phyloP scores from a whole-genome alignment of 2,329 filamentous ascomycete genomes.

The Beauveria sp. region DNA sequence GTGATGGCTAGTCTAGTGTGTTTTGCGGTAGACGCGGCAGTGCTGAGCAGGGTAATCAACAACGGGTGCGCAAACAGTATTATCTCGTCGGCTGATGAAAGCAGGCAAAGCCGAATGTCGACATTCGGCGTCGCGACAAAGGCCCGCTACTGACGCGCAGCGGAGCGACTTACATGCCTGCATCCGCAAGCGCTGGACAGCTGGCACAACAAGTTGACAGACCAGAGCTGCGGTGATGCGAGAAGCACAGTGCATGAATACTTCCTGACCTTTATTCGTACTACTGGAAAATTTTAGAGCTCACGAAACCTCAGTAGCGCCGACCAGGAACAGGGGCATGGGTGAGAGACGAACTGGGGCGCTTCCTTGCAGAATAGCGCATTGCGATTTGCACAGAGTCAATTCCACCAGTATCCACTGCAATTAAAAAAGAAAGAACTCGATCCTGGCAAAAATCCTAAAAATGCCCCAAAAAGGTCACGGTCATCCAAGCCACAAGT shows the following conservation, averaged over 20 bases:
- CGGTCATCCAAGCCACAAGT: background rate
- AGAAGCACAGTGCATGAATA: background rate
- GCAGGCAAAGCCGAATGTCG: background rate
- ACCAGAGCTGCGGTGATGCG: background rate
- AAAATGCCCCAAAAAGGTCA: background rate
- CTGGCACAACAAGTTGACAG: background rate
- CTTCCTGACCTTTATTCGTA: too few relatives aligned
- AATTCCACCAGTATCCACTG: conserved; percentile 9
- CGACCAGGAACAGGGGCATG: background rate
- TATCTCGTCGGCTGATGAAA: background rate
- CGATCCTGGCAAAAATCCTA: background rate
- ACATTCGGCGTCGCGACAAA: background rate
- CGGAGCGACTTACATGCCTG: background rate
- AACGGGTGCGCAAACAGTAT: background rate
- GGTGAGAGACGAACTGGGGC: background rate
- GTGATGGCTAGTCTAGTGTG: background rate
- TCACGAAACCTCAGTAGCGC: background rate
- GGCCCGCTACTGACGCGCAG: background rate
- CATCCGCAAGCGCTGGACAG: background rate
- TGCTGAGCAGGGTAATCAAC: background rate
- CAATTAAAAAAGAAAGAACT: background rate
- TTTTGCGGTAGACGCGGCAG: background rate
- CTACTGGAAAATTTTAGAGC: background rate
- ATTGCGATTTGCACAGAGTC: conserved; percentile 8
- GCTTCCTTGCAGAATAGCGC: background rate